Evolutionary conservation across 2,329 filamentous ascomycete species (phyloP).

Genomic region (Monilinia polystroma): DNA sequence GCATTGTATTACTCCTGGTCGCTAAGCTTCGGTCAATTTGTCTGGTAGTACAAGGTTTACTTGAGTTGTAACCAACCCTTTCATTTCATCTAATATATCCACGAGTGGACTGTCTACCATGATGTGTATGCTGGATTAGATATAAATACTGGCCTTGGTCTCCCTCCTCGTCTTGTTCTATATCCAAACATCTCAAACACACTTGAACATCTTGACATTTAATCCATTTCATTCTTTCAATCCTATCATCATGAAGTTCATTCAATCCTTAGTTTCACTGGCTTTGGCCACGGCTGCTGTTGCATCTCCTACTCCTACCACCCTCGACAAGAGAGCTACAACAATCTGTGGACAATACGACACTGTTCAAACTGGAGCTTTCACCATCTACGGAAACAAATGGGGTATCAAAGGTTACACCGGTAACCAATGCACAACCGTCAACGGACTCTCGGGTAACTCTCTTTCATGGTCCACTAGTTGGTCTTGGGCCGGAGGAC

Average conservation of each 20-base stretch:
- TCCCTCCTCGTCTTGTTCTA: neutral
- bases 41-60: neutral
- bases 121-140: neutral
- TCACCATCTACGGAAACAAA: constrained; percentile 44
- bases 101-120: constrained; percentile 1
- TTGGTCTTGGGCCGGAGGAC: constrained; percentile 44
- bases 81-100: constrained; percentile 3
- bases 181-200: neutral
- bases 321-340: constrained; percentile 42
- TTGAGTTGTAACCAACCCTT: no score
- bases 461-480: constrained; percentile 44
- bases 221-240: neutral
- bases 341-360: constrained; percentile 35
- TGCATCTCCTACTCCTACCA: constrained; percentile 26
- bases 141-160: constrained; percentile 10
- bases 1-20: neutral
- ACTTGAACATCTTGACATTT: constrained; percentile 1
- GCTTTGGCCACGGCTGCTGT: constrained; percentile 19
- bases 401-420: constrained; percentile 17
- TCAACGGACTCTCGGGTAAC: constrained; percentile 41
- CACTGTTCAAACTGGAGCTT: constrained; percentile 36
- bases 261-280: constrained; percentile 22
- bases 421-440: constrained; percentile 42
- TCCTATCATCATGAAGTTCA: constrained; percentile 27
- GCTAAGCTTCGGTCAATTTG: neutral